phyloP scores from a whole-genome alignment of 2,329 filamentous ascomycete species.

The Ceratocystis alfenasii region DNA sequence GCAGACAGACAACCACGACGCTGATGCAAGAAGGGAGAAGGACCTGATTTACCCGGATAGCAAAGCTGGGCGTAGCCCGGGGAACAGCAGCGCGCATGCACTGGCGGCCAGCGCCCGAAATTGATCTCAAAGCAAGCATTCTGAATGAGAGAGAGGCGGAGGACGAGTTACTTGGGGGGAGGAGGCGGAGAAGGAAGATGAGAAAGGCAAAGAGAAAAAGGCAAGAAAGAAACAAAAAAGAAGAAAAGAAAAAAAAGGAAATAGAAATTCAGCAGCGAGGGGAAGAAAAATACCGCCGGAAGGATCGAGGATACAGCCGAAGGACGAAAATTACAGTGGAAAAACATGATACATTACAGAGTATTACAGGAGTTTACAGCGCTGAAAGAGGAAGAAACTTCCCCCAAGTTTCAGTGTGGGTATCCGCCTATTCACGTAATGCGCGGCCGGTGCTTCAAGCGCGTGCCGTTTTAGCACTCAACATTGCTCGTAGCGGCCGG shows the following conservation, averaged over 20 bases:
- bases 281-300: conserved; percentile 11
- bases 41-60: conserved; percentile 41
- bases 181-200: background rate
- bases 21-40: conserved; percentile 10
- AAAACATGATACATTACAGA: background rate
- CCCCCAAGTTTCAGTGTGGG: background rate
- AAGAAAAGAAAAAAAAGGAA: background rate
- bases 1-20: conserved; percentile 8
- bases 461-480: too few relatives aligned
- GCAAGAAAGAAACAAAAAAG: conserved; percentile 2
- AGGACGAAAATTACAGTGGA: background rate
- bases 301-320: conserved; percentile 6
- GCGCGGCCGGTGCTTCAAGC: too few relatives aligned
- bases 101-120: conserved; percentile 65
- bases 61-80: conserved; percentile 39
- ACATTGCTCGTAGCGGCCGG: too few relatives aligned
- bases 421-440: too few relatives aligned
- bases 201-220: background rate
- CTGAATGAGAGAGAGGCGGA: conserved; percentile 32
- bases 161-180: conserved; percentile 19
- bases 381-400: background rate
- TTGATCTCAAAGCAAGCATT: conserved; percentile 74
- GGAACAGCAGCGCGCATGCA: conserved; percentile 55
- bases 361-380: too few relatives aligned
- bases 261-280: conserved; percentile 2